phyloP scores from a whole-genome alignment of 306 rosid genomes.

The Erythrophleum fordii region DNA sequence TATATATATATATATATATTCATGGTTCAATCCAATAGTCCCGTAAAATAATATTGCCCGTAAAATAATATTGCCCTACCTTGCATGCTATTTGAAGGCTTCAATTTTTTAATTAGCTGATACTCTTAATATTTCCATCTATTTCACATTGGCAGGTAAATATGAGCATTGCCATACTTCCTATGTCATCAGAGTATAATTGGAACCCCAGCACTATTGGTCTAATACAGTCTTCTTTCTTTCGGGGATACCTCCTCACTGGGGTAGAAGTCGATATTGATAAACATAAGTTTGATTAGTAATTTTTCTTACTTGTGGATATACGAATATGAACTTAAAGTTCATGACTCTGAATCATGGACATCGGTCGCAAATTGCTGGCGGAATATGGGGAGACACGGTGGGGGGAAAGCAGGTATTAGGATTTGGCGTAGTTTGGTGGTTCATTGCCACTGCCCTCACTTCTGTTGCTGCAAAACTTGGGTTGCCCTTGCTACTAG shows the following conservation, averaged over 20 bases:
- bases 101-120: conserved; percentile 4
- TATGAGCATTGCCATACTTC: conserved; percentile 99
- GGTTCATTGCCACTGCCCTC: conserved; percentile 84
- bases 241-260: conserved; percentile 99
- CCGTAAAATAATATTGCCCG: too few relatives aligned
- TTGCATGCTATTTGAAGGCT: conserved; percentile 13
- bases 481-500: conserved; percentile 89
- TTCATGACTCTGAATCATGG: conserved; percentile 38
- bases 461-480: conserved; percentile 96
- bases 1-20: background rate
- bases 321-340: conserved; percentile 20
- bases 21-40: background rate
- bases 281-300: background rate
- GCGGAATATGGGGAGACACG: conserved; percentile 98
- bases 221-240: conserved; percentile 93
- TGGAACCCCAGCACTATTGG: conserved; percentile 96
- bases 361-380: conserved; percentile 79
- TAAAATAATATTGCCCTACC: background rate
- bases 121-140: conserved; percentile 30
- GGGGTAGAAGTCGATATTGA: conserved; percentile 59
- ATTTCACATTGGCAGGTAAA: conserved; percentile 70
- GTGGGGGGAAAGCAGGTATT: conserved; percentile 91
- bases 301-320: conserved; percentile 22
- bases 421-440: conserved; percentile 96
- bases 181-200: conserved; percentile 91